Evolutionary conservation across 306 rosid genomes (phyloP), one percentile per base, ranked within the genome.

Genomic region (Cucurbita moschata): DNA sequence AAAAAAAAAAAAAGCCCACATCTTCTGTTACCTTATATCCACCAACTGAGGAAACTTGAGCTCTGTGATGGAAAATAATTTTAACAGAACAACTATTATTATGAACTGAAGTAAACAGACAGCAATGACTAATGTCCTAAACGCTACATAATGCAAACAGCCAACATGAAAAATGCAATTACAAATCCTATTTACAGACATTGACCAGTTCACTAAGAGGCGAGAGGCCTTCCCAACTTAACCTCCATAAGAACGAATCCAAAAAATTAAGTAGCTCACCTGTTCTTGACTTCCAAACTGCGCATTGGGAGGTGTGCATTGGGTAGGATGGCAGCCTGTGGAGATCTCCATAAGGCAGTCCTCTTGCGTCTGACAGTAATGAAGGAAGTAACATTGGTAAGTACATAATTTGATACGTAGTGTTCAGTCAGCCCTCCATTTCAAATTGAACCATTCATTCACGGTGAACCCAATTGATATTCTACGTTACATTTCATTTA

Each of bases 291-390:
- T 82, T 94, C 98, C 9, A 81, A 87, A 67, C 97, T 94, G 19
- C 99, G 99, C 99, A 89, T 94, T 16, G 99, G 99, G 50, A 94
- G 97, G 81, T 94, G 99, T 75, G 84, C 74, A 80, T 74, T 81
- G 4, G 91, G 84, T 16, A 82, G 56, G 73, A 89, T 73, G 55
- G 95, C 90, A 57, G 94, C 96, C 65, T 80, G 90, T 68, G 85
- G 79, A 72, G 88, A 78, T 76, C 85, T 87, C 88, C 89, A 83
- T 75, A 44, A 78, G 43, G 84, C 83, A 77, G 43, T 81, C 86
- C 88, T 63, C 71, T 78, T 92, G 88, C 46, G 38, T 54, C 58
- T 74, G 77, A 51, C 71, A 7, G 4, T 60, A 50, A 68, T 9
- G 39, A 71, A 71, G 58, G 21, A 68, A 23, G n/a, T 43, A 18